Evolutionary conservation across 176 grass and related monocot genomes (phyloP).

Genomic region (Hordeum marinum): DNA sequence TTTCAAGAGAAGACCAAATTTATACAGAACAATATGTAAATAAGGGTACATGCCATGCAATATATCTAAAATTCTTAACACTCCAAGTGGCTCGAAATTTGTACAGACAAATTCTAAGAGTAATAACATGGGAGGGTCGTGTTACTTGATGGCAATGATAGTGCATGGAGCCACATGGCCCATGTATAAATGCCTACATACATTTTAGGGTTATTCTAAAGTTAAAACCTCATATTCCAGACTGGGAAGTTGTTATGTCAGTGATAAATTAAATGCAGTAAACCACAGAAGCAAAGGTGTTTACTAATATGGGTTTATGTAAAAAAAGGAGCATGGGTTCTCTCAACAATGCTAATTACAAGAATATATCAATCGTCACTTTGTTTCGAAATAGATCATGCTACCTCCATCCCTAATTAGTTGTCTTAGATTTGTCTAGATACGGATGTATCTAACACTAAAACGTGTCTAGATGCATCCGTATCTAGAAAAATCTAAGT

Average conservation of each 20-base stretch:
- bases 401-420: no score
- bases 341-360: background rate
- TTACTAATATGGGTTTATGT: background rate
- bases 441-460: no score
- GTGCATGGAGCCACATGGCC: background rate
- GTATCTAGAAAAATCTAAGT: no score
- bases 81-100: background rate
- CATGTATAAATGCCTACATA: background rate
- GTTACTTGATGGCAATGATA: background rate
- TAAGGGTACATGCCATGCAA: background rate
- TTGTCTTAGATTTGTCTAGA: no score
- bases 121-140: background rate
- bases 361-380: background rate
- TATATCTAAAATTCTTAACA: background rate
- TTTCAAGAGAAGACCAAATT: background rate
- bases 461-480: no score
- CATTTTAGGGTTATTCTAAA: background rate
- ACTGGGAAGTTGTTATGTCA: background rate
- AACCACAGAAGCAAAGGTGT: background rate
- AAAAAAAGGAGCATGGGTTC: background rate
- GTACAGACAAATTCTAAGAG: background rate
- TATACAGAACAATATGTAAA: background rate
- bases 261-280: background rate
- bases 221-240: background rate
- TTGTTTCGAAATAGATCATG: background rate